Conservation (phyloP, 176 grass and related monocot genomes). For the Juncus inflexus region DNA sequence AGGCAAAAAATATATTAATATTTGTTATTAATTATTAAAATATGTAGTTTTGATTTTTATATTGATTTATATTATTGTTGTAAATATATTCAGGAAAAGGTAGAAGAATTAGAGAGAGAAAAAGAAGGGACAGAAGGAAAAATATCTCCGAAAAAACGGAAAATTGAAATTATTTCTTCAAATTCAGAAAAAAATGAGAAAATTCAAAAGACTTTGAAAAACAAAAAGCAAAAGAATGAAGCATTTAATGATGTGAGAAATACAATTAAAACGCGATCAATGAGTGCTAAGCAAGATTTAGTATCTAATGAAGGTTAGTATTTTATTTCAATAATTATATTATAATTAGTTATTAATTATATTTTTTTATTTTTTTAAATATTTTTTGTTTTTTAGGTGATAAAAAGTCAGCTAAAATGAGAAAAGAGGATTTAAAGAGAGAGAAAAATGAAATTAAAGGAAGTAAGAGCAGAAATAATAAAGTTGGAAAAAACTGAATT, state of each 20-base stretch:
- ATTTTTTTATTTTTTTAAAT: not conserved
- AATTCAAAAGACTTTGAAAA: slow-evolving; percentile 6
- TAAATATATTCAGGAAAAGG: slow-evolving; percentile 6
- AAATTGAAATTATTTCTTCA: slow-evolving; percentile 24
- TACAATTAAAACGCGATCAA: slow-evolving; percentile 6
- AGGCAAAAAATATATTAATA: not conserved
- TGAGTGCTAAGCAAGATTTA: slow-evolving; percentile 5
- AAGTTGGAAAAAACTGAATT: slow-evolving; percentile 12
- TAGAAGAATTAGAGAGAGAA: slow-evolving; percentile 22
- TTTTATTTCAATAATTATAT: not conserved
- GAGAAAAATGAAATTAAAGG: not conserved
- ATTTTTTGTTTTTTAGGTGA: slow-evolving; percentile 11
- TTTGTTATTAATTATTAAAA: too few relatives aligned
- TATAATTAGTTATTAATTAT: slow-evolving; percentile 3
- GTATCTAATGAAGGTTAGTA: slow-evolving; percentile 2
- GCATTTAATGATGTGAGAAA: not conserved
- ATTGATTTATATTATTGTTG: not conserved
- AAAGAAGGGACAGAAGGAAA: slow-evolving; percentile 20
- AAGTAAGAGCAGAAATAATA: slow-evolving; percentile 1
- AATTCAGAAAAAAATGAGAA: slow-evolving; percentile 10
- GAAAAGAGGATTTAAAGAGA: not conserved
- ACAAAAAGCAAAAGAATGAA: slow-evolving; percentile 11
- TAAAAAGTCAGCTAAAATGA: slow-evolving; percentile 9
- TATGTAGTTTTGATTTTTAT: not conserved
- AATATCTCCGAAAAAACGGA: slow-evolving; percentile 9